Conservation (phyloP, 1,284 basidiomycete species). For the Ceratobasidium sp. region DNA sequence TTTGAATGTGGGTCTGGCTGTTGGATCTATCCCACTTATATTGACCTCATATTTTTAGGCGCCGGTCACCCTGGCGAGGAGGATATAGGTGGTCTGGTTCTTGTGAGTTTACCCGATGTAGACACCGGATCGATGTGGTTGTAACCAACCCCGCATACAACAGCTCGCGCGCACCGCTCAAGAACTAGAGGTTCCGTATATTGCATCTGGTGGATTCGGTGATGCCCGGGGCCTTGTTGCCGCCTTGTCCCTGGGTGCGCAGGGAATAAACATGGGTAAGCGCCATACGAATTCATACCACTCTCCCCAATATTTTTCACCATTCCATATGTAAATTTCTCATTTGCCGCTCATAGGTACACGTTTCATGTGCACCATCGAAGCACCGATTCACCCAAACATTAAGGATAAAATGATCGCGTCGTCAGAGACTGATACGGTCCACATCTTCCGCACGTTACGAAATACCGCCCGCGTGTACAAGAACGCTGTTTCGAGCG, state of each 20-base stretch:
- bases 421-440: conserved; percentile 75
- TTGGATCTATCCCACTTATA: conserved; percentile 3
- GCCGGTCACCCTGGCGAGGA: conserved; percentile 95
- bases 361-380: conserved; percentile 82
- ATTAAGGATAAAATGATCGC: conserved; percentile 90
- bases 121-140: not conserved
- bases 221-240: conserved; percentile 83
- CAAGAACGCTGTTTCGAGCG: conserved; percentile 79
- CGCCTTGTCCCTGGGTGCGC: conserved; percentile 81
- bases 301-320: not conserved
- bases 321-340: conserved; percentile 5
- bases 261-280: conserved; percentile 51
- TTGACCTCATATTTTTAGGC: conserved; percentile 55
- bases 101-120: conserved; percentile 58
- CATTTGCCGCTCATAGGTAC: conserved; percentile 71
- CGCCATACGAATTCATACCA: not conserved
- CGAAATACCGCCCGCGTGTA: conserved; percentile 87
- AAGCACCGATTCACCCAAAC: conserved; percentile 82
- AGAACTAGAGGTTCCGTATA: conserved; percentile 82
- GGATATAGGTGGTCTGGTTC: conserved; percentile 87
- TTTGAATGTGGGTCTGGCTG: conserved; percentile 70
- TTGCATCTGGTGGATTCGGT: conserved; percentile 87
- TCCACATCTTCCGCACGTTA: conserved; percentile 87
- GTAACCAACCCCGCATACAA: not conserved
- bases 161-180: conserved; percentile 86